A percentile compares a stretch with the other conserved stretches of the same genome.
Evolutionary conservation across 2,329 filamentous ascomycete species (phyloP).

Genomic region (Lecanicillium sp.): DNA sequence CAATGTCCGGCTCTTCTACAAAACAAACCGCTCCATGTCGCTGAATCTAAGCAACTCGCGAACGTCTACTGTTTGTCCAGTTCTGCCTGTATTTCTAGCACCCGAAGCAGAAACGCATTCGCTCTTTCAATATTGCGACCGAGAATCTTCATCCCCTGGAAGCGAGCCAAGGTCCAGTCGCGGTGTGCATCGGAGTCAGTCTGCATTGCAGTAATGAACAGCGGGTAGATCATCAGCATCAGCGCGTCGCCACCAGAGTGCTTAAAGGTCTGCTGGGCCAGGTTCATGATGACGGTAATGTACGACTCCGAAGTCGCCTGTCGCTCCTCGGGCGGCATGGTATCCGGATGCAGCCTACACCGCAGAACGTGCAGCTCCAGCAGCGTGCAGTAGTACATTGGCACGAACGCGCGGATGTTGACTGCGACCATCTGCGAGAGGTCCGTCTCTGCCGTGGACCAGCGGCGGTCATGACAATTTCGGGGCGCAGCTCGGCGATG

Average conservation of each 20-base stretch:
- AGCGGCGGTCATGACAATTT: slow-evolving; percentile 23
- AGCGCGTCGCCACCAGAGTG: slow-evolving; percentile 28
- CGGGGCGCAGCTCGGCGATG: slow-evolving; percentile 19
- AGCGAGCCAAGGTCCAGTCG: slow-evolving; percentile 28
- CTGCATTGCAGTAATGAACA: slow-evolving; percentile 31
- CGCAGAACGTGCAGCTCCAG: slow-evolving; percentile 21
- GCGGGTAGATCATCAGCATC: slow-evolving; percentile 27
- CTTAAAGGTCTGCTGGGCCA: slow-evolving; percentile 28
- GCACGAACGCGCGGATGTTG: slow-evolving; percentile 30
- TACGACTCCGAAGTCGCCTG: background rate
- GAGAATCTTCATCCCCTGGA: slow-evolving; percentile 24
- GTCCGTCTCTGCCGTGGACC: slow-evolving; percentile 21
- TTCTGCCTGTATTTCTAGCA: slow-evolving; percentile 1
- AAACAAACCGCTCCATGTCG: background rate
- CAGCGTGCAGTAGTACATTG: slow-evolving; percentile 29
- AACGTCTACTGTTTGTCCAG: slow-evolving; percentile 2
- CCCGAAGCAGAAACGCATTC: slow-evolving; percentile 20
- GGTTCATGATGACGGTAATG: slow-evolving; percentile 23
- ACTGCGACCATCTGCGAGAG: slow-evolving; percentile 25
- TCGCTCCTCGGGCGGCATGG: background rate
- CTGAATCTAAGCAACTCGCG: background rate
- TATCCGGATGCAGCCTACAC: slow-evolving; percentile 9
- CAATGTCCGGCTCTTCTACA: background rate
- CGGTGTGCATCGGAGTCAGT: slow-evolving; percentile 28
- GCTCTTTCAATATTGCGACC: slow-evolving; percentile 29